Evolutionary conservation across 2,329 filamentous ascomycete species (phyloP), one percentile per base, ranked within the genome.

Genomic region (Dactylellina sp.): DNA sequence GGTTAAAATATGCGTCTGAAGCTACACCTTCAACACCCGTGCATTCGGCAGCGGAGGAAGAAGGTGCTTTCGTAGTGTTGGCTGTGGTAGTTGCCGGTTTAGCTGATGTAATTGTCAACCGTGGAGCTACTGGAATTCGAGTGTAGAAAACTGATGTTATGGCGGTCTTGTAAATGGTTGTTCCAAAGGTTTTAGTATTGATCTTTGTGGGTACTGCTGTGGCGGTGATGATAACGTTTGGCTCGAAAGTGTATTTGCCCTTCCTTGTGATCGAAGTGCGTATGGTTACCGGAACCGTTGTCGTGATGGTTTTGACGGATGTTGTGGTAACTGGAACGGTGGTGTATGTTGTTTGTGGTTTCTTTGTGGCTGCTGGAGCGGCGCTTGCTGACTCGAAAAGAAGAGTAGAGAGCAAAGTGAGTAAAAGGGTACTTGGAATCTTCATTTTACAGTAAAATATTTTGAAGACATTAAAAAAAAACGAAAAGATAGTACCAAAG

Each of bases 1-100:
- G 16, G 49, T 64, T 64, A 32, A 64, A 64, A 20, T 64, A 64
- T 24, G 47, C 49, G 11, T 64, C 60, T 35, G 60, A 64, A 35
- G 49, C 60, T 6, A 46, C 16, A 3, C 60, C 60, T 47, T 64
- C 49, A 20, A 64, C 39, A 12, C 60, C 60, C 1, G 49, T 64
- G n/a, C 49, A 64, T 4, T 14, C 46, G 16, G 37, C 1, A 35
- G 60, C 24, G 6, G 60, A 18, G 25, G 47, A 11, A 2, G 60
- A 16, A 7, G 47, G 11, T n/a, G n/a, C n/a, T n/a, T n/a, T n/a
- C 0, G 37, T 24, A 9, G 40, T 32, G 37, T 25, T 53, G 44
- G 50, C 16, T 2, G 47, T 32, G 18, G 44, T 46, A 14, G 40
- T 47, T 2, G 42, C 39, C 5, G 53, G 37, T 25, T 11, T 32